phyloP scores from a whole-genome alignment of 2,329 filamentous ascomycete genomes.

The Aspergillus pseudoglaucus region DNA sequence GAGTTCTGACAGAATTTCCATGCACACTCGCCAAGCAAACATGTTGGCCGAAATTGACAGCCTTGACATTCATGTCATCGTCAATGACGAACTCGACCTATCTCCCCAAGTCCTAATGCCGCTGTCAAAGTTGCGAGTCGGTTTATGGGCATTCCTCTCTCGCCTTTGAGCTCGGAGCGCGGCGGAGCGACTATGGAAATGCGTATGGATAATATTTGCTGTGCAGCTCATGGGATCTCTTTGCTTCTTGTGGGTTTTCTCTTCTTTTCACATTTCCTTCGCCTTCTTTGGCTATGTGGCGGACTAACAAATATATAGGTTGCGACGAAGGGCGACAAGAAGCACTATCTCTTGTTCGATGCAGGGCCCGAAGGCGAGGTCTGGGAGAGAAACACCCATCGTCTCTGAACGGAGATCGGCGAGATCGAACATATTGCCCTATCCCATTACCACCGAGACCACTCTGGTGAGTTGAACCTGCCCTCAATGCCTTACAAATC shows the following conservation, averaged over 20 bases:
- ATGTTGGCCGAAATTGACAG: constrained; percentile 3
- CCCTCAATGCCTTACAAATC: too few relatives aligned
- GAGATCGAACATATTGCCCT: constrained; percentile 2
- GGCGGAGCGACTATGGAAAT: constrained; percentile 1
- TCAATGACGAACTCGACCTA: constrained; percentile 5
- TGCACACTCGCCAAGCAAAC: neutral
- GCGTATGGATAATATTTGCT: constrained; percentile 5
- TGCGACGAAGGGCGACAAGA: constrained; percentile 3
- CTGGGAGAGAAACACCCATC: constrained; percentile 3
- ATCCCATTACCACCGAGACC: constrained; percentile 5
- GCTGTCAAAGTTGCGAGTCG: constrained; percentile 4
- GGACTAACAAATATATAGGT: neutral
- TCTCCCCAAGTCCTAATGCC: constrained; percentile 1
- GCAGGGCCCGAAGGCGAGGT: constrained; percentile 3
- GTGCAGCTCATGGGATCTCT: constrained; percentile 4
- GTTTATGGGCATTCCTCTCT: constrained; percentile 4
- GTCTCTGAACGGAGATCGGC: constrained; percentile 1
- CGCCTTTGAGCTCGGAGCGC: neutral
- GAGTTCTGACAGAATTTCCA: neutral
- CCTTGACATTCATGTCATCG: constrained; percentile 3
- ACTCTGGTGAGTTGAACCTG: neutral
- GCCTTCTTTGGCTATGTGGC: too few relatives aligned
- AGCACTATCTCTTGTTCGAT: constrained; percentile 5
- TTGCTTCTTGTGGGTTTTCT: constrained; percentile 1
- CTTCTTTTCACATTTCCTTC: too few relatives aligned